Evolutionary conservation across 805 yeast species (phyloP).

Genomic region (Torulaspora franciscae): DNA sequence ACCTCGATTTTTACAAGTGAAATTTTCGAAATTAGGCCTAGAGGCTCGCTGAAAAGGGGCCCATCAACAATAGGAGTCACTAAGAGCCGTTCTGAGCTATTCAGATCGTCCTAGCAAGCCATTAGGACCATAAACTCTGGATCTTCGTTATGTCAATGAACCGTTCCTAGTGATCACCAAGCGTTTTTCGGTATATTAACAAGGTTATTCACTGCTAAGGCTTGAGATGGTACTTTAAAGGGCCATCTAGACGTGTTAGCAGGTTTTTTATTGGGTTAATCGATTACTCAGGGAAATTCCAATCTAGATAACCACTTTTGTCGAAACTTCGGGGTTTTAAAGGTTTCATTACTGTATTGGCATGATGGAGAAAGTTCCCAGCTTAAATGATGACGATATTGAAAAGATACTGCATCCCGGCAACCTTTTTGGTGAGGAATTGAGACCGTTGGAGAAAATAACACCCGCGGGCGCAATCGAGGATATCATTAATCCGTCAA

Average conservation of each 20-base stretch:
- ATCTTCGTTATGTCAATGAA: background rate
- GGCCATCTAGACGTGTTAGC: background rate
- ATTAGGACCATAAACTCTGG: background rate
- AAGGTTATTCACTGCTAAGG: background rate
- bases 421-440: constrained; percentile 14
- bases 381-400: constrained; percentile 28
- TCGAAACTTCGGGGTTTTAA: background rate
- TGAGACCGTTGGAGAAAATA: constrained; percentile 12
- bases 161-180: background rate
- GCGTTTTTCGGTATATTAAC: background rate
- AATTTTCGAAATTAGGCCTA: no score
- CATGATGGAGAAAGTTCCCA: constrained; percentile 11
- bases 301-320: background rate
- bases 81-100: no score
- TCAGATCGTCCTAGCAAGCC: no score
- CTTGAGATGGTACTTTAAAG: background rate
- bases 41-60: no score
- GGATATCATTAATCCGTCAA: constrained; percentile 31
- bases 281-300: background rate
- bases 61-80: no score
- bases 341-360: no score
- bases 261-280: background rate
- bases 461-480: constrained; percentile 22
- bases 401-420: constrained; percentile 23
- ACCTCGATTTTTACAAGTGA: no score